A percentile compares a stretch with the other conserved stretches of the same genome.
phyloP scores from a whole-genome alignment of 164 flowering plant species.

The Hamamelis virginiana region DNA sequence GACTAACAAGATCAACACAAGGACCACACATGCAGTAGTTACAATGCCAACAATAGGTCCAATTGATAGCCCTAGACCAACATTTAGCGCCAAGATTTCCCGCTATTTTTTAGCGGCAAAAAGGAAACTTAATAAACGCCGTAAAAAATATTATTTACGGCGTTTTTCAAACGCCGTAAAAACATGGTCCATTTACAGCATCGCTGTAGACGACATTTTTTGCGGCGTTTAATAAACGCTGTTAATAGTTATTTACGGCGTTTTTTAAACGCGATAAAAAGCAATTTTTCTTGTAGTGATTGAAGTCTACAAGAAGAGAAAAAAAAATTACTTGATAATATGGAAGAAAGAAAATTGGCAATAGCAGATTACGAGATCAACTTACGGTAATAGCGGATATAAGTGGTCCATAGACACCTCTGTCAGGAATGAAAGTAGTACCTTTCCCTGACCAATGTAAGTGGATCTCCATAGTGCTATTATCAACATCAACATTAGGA shows the following conservation, averaged over 20 bases:
- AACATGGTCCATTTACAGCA: too few species aligned
- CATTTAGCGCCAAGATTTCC: too few species aligned
- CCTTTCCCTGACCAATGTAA: slow-evolving; percentile 59
- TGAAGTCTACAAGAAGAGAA: slow-evolving; percentile 50
- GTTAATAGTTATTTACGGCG: too few species aligned
- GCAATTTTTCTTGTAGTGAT: too few species aligned
- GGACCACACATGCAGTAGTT: slow-evolving; percentile 32
- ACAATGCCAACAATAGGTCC: slow-evolving; percentile 76
- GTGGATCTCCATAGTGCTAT: slow-evolving; percentile 35
- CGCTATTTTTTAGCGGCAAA: too few species aligned
- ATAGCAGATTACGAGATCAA: background rate
- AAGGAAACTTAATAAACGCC: too few species aligned
- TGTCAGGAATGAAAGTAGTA: slow-evolving; percentile 33
- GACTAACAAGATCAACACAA: slow-evolving; percentile 32
- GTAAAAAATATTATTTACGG: too few species aligned
- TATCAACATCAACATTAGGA: background rate
- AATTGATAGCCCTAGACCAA: slow-evolving; percentile 44
- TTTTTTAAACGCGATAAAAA: too few species aligned
- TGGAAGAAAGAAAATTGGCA: background rate
- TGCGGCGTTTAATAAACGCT: too few species aligned
- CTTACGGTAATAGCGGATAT: slow-evolving; percentile 54
- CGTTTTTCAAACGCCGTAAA: too few species aligned
- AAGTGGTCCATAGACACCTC: slow-evolving; percentile 52
- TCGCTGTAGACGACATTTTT: too few species aligned
- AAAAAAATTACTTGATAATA: background rate